Base-by-base conservation (phyloP, 495 filamentous ascomycete genomes). In the Daldinia caldariorum region DNA sequence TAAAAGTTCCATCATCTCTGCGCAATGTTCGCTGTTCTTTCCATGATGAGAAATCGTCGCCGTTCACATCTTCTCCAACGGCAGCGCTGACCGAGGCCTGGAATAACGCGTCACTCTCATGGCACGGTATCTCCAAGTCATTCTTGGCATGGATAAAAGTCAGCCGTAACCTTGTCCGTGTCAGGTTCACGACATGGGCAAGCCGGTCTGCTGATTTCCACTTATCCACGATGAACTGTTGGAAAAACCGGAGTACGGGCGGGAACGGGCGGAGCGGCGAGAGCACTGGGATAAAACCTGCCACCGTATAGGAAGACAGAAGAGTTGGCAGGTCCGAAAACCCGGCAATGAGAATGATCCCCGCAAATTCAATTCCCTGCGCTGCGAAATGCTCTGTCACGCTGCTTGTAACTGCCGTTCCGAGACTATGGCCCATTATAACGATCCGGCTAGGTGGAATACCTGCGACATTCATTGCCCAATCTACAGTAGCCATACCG, bases 351-450 rank as follows among this genome's bases (percentile, higher is more conserved):
- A 97, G 82, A 13, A 99, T 82, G 0, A 97, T 81, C 38, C 91
- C 92, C 0, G 76, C 91, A 78, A 88, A 94, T 12, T 86, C 82
- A 26, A 82, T 67, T 3, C 79, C 79, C 56, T 76, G 64, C 41
- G 61, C 37, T 63, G 76, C 82, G 67, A 91, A 94, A 38, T 87
- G 83, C 69, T 95, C 90, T 0, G 87, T 88, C 1, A 91, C 87
- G 18, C 84, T 94, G 20, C 88, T 79, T 13, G 88, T 87, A 1
- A 97, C 91, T 1, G 92, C 94, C 8, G 95, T 97, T 31, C 95
- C 95, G 2, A 99, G 88, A 66, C 89, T 93, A 62, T 97, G 94
- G 49, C 94, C 94, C n/a, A 94, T 77, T 45, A 97, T 82, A 9
- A 92, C 86, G 51, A 97, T 97, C 12, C 87, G 85, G 14, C 86